Evolutionary conservation across 345 rosid genomes (phyloP).

Genomic region (Ceriops tagal): DNA sequence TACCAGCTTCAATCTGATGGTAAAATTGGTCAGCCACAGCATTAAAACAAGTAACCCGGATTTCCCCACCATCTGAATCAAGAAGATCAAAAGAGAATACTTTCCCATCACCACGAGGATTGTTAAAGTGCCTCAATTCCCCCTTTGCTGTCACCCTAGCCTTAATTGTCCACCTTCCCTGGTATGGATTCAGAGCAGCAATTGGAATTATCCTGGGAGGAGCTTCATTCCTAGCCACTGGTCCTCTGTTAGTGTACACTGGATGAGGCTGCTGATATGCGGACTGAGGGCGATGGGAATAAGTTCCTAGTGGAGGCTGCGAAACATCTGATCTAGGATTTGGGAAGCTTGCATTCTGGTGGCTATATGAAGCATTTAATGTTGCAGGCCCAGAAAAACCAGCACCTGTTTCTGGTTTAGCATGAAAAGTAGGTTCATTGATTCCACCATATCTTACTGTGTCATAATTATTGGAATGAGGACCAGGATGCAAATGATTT

Average conservation of each 20-base stretch:
- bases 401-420: conserved; percentile 36
- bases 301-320: conserved; percentile 32
- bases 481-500: conserved; percentile 26
- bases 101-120: conserved; percentile 81
- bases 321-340: conserved; percentile 41
- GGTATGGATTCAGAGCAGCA: conserved; percentile 84
- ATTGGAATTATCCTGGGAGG: conserved; percentile 70
- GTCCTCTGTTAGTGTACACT: conserved; percentile 64
- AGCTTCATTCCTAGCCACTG: conserved; percentile 67
- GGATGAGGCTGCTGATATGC: conserved; percentile 55
- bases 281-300: conserved; percentile 31
- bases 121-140: conserved; percentile 67
- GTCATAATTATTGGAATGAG: conserved; percentile 30
- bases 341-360: conserved; percentile 34
- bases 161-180: conserved; percentile 84
- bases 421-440: conserved; percentile 28
- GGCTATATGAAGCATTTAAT: conserved; percentile 27
- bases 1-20: conserved; percentile 70
- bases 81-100: conserved; percentile 89
- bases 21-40: conserved; percentile 78
- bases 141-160: conserved; percentile 84
- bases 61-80: conserved; percentile 89
- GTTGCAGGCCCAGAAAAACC: conserved; percentile 34
- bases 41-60: conserved; percentile 87
- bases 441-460: conserved; percentile 36